Conservation (phyloP, 352 stramenopile species). For the Globisporangium nagaii region DNA sequence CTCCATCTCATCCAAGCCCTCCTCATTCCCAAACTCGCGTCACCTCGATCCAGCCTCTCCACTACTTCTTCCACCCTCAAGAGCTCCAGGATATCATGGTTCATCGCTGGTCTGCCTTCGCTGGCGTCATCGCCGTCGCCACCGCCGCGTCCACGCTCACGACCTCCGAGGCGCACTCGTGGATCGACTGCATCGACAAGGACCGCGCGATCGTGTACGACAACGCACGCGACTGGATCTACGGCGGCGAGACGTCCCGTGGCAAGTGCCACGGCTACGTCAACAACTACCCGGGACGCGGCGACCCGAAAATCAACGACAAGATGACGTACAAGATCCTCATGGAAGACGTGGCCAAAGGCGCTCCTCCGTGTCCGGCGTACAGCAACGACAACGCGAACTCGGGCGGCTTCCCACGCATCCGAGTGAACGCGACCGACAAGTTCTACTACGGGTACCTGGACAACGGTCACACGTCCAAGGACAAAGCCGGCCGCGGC, state of each 20-base stretch:
- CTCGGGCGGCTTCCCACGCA: conserved; percentile 28
- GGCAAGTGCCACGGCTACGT: conserved; percentile 57
- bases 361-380: conserved; percentile 25
- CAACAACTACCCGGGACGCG: conserved; percentile 56
- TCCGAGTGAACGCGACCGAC: conserved; percentile 31
- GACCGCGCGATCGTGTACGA: conserved; percentile 53
- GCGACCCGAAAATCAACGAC: conserved; percentile 28
- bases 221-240: conserved; percentile 49
- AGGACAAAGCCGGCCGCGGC: conserved; percentile 45
- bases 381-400: conserved; percentile 26
- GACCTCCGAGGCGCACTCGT: conserved; percentile 28
- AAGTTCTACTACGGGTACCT: conserved; percentile 62
- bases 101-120: background rate
- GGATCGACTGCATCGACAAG: conserved; percentile 23
- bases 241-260: conserved; percentile 28
- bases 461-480: conserved; percentile 56
- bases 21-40: background rate
- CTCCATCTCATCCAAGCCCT: too few species aligned
- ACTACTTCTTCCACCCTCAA: too few species aligned
- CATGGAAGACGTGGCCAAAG: conserved; percentile 33
- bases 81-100: background rate
- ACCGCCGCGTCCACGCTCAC: background rate
- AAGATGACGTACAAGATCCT: conserved; percentile 53
- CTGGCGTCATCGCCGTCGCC: background rate
- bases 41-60: too few species aligned